Evolutionary conservation across 345 rosid species (phyloP).

Genomic region (Cardiospermum halicacabum): DNA sequence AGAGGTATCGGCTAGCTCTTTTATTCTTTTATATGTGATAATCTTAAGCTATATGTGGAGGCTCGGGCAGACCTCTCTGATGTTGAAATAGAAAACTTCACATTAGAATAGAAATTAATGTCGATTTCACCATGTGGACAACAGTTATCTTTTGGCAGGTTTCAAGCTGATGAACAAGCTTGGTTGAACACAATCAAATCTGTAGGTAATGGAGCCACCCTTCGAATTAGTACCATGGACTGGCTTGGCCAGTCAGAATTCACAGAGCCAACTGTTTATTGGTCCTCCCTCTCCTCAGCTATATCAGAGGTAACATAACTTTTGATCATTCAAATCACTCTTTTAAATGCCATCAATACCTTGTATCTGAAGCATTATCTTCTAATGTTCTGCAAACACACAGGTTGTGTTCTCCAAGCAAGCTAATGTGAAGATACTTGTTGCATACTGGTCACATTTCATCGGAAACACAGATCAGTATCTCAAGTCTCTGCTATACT

Average conservation of each 20-base stretch:
- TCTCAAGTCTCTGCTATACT: slow-evolving; percentile 61
- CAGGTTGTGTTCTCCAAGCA: slow-evolving; percentile 83
- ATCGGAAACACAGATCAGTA: slow-evolving; percentile 59
- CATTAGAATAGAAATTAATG: background rate
- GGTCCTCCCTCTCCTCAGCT: slow-evolving; percentile 75
- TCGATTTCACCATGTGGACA: slow-evolving; percentile 3
- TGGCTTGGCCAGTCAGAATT: slow-evolving; percentile 95
- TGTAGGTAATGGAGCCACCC: slow-evolving; percentile 47
- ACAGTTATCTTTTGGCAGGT: slow-evolving; percentile 71
- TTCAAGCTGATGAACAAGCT: slow-evolving; percentile 73
- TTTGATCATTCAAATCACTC: background rate
- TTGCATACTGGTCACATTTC: slow-evolving; percentile 69
- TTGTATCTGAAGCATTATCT: no score
- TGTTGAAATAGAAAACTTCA: background rate
- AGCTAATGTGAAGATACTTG: slow-evolving; percentile 72
- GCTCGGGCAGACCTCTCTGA: background rate
- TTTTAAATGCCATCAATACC: background rate
- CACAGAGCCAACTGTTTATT: slow-evolving; percentile 45
- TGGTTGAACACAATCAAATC: slow-evolving; percentile 85
- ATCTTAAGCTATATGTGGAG: background rate
- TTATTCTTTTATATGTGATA: background rate
- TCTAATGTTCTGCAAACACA: background rate
- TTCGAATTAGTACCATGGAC: slow-evolving; percentile 82
- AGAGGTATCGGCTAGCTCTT: slow-evolving; percentile 41
- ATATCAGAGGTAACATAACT: slow-evolving; percentile 73